These are phyloP conservation scores for Teratosphaeria zuluensis DNA, from an alignment of 2,329 filamentous ascomycete species.

Conservation along the genomic window DNA sequence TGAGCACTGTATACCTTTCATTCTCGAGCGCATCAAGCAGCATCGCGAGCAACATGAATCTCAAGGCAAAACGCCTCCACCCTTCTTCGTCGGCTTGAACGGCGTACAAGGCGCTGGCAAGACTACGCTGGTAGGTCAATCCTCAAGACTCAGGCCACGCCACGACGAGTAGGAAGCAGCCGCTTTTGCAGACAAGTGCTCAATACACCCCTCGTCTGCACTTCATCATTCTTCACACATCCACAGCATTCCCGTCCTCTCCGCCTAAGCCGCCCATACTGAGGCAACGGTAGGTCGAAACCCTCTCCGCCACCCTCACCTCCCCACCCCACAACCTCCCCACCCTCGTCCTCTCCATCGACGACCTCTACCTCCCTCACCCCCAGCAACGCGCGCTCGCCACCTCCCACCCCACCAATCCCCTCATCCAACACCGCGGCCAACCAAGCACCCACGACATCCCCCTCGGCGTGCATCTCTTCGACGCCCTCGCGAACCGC, in stretches of 20 bases:
- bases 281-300: constrained; percentile 13
- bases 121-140: constrained; percentile 66
- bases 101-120: constrained; percentile 90
- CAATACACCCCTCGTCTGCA: too few relatives aligned
- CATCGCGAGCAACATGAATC: constrained; percentile 37
- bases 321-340: constrained; percentile 48
- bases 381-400: constrained; percentile 57
- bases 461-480: constrained; percentile 51
- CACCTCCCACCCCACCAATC: constrained; percentile 56
- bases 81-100: constrained; percentile 81
- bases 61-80: constrained; percentile 36
- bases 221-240: too few relatives aligned
- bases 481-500: constrained; percentile 47
- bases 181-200: too few relatives aligned
- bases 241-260: too few relatives aligned
- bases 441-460: constrained; percentile 80
- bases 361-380: constrained; percentile 80
- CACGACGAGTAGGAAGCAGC: too few relatives aligned
- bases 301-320: constrained; percentile 53
- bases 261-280: constrained; percentile 2
- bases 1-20: constrained; percentile 67
- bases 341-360: constrained; percentile 69
- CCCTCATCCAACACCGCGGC: constrained; percentile 69
- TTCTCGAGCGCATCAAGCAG: constrained; percentile 49
- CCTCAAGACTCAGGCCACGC: too few relatives aligned